A percentile compares a stretch with the other conserved stretches of the same genome.
Conservation (phyloP, 495 filamentous ascomycete genomes). For the Neurospora discreta region DNA sequence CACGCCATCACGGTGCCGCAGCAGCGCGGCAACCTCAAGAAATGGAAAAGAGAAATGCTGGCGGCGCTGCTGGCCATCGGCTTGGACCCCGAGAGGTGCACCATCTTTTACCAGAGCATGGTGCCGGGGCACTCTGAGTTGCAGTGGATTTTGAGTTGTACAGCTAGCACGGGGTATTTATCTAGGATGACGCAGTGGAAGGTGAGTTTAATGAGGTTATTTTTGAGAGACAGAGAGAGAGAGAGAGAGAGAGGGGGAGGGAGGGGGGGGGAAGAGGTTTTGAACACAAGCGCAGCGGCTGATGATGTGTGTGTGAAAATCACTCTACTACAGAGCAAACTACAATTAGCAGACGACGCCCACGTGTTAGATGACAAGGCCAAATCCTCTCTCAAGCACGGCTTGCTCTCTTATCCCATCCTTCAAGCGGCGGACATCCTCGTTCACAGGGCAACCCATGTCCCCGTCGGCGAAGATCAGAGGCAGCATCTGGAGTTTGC, state of each 20-base stretch:
- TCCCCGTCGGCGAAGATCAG: conserved; percentile 93
- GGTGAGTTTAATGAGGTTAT: conserved; percentile 34
- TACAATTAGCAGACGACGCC: conserved; percentile 45
- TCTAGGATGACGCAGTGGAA: conserved; percentile 98
- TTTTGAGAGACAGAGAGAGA: too few species aligned
- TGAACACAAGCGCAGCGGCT: background rate
- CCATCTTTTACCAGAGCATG: conserved; percentile 75
- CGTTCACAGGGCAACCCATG: conserved; percentile 80
- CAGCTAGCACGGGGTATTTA: conserved; percentile 79
- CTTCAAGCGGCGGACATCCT: conserved; percentile 93
- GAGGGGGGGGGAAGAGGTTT: background rate
- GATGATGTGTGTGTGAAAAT: background rate
- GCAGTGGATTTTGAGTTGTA: conserved; percentile 92
- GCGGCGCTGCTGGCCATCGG: conserved; percentile 77
- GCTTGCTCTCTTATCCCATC: conserved; percentile 94
- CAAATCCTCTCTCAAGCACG: conserved; percentile 59
- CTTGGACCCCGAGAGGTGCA: conserved; percentile 59
- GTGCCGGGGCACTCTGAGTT: conserved; percentile 75
- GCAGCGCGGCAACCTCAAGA: conserved; percentile 41
- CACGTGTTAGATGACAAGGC: conserved; percentile 40
- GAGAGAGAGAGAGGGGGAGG: too few species aligned
- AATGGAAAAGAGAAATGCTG: conserved; percentile 60
- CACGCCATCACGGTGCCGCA: conserved; percentile 83
- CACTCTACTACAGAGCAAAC: conserved; percentile 48
- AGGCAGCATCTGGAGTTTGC: conserved; percentile 88